Percentiles rank a stretch among this genome's conserved stretches.
phyloP scores from a whole-genome alignment of 2,329 filamentous ascomycete genomes.

The Trichoderma hamatum region DNA sequence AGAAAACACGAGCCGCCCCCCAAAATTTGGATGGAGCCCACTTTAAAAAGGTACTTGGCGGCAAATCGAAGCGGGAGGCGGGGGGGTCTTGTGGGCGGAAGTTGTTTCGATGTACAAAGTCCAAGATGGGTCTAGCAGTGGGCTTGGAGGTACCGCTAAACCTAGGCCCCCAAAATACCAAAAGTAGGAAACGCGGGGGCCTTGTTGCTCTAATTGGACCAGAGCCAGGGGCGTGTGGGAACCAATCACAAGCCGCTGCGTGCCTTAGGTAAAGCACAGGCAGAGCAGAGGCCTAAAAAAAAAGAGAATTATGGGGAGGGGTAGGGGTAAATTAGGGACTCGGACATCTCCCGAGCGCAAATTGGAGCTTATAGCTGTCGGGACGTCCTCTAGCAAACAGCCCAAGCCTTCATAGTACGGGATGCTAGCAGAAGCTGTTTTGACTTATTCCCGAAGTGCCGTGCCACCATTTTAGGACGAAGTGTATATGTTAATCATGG shows the following conservation, averaged over 20 bases:
- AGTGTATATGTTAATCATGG: no score
- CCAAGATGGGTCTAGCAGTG: background rate
- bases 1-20: conserved; percentile 11
- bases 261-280: background rate
- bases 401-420: background rate
- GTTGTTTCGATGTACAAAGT: background rate
- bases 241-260: background rate
- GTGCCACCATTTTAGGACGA: background rate
- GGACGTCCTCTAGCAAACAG: background rate
- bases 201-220: conserved; percentile 10
- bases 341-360: conserved; percentile 26
- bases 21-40: conserved; percentile 5
- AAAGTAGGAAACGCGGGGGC: conserved; percentile 9
- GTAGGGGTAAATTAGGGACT: conserved; percentile 13
- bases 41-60: conserved; percentile 7
- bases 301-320: background rate
- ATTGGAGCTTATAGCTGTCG: conserved; percentile 24
- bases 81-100: background rate
- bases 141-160: background rate
- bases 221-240: background rate
- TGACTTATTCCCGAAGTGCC: background rate
- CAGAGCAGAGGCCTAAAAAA: background rate
- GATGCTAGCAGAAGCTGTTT: background rate
- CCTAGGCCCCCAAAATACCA: background rate
- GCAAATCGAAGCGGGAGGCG: conserved; percentile 18